Evolutionary conservation across 2,329 filamentous ascomycete genomes (phyloP), one percentile per base, ranked within the genome.

Genomic region (Alternaria dauci): DNA sequence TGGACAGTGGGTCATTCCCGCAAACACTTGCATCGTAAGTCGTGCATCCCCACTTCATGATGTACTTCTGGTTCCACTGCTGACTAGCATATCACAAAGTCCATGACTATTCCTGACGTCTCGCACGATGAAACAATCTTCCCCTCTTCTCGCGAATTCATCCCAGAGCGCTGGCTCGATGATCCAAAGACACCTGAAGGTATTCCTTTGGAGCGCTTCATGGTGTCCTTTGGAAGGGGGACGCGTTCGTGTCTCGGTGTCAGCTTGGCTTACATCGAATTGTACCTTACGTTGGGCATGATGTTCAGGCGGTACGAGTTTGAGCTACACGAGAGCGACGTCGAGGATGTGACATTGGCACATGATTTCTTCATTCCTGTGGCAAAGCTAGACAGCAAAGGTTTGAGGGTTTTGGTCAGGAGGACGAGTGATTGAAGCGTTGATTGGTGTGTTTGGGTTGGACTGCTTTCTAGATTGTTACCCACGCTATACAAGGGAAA

Each of bases 201-300:
- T 5, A 67, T 76, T 20, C 70, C 74, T 1, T 65, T 80, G 6
- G 76, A 79, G n/a, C 74, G 75, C 30, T 82, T 79, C 59, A 73
- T 81, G 48, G 76, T 82, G 5, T 72, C 71, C 1, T 83, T 83
- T 59, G 73, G 76, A 3, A 77, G 77, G 38, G 82, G 82, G 1
- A 78, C 77, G 5, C 69, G 81, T 14, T 68, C 68, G 11, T 84
- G 81, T 62, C 64, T 83, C 12, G 81, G 81, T 0, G 73, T 81
- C 11, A 79, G 78, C n/a, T 65, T 78, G 0, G 76, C 76, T 1
- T 75, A 72, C 63, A 72, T 69, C 1, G 76, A 78, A 53, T 57
- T 78, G 38, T 77, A 77, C 43, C 59, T 78, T 1, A 73, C 71
- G 1, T 62, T 78, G 0, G 76, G 70, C 11, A 75, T 71, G 66